These are phyloP conservation scores for Flaveria ramosissima DNA, from an alignment of 129 eudicot genomes.

Conservation along the genomic window DNA sequence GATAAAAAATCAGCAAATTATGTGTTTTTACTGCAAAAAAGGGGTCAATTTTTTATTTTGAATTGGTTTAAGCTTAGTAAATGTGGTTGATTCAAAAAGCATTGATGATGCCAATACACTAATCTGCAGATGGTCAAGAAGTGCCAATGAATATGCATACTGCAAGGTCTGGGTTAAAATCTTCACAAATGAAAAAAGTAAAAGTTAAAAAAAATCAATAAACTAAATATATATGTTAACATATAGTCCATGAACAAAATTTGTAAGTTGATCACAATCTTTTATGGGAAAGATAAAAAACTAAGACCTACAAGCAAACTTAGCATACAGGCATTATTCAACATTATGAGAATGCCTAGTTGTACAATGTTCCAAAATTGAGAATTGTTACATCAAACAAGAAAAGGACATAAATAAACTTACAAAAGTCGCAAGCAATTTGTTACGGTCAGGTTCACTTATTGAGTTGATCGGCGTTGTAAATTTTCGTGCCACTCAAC, in stretches of 20 bases:
- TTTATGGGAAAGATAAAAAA: background rate
- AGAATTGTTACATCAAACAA: slow-evolving; percentile 12
- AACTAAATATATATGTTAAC: background rate
- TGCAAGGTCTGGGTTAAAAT: too few species aligned
- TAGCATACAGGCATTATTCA: slow-evolving; percentile 25
- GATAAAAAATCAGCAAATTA: too few species aligned
- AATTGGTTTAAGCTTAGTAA: too few species aligned
- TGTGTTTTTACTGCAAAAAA: too few species aligned
- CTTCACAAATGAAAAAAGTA: too few species aligned
- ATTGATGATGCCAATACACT: too few species aligned
- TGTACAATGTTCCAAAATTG: slow-evolving; percentile 29
- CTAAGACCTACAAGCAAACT: slow-evolving; percentile 13
- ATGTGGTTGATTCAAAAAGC: too few species aligned
- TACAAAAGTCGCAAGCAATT: background rate
- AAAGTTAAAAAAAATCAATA: too few species aligned
- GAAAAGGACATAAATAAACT: background rate
- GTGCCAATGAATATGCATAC: too few species aligned
- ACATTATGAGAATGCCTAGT: background rate
- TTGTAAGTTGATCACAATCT: background rate
- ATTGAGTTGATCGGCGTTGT: slow-evolving; percentile 28
- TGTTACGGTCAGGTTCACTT: slow-evolving; percentile 19
- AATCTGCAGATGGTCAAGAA: too few species aligned
- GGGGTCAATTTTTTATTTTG: too few species aligned
- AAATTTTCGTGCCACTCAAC: slow-evolving; percentile 75
- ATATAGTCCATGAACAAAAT: background rate